These are phyloP conservation scores for Hansenula sp. DNA, from an alignment of 1,139 yeast species.

Conservation along the genomic window DNA sequence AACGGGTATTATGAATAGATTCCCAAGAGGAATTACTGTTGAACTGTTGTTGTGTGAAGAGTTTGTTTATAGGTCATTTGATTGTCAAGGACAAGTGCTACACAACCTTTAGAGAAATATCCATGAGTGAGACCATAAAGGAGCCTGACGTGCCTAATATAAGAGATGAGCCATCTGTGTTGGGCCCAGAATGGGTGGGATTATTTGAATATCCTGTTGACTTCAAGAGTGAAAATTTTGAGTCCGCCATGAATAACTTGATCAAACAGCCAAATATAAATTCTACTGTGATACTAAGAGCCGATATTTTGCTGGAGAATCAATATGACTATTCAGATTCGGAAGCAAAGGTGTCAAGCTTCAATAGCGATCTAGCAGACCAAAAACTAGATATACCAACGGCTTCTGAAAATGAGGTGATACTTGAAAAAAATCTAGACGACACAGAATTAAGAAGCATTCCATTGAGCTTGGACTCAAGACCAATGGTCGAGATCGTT, in stretches of 20 bases:
- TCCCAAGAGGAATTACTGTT: no score
- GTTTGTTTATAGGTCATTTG: no score
- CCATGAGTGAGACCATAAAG: background rate
- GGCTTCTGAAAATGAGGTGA: slow-evolving; percentile 26
- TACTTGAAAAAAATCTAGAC: slow-evolving; percentile 43
- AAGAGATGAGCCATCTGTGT: slow-evolving; percentile 18
- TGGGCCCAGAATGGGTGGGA: slow-evolving; percentile 70
- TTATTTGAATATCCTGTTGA: slow-evolving; percentile 33
- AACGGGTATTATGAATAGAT: no score
- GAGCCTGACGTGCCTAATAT: slow-evolving; percentile 6
- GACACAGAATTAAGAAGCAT: slow-evolving; percentile 51
- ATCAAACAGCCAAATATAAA: slow-evolving; percentile 87
- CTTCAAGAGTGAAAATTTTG: slow-evolving; percentile 51
- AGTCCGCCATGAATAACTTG: slow-evolving; percentile 74
- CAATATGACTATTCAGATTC: slow-evolving; percentile 32
- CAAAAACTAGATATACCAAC: slow-evolving; percentile 27
- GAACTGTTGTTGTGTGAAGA: no score
- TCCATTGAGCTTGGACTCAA: slow-evolving; percentile 36
- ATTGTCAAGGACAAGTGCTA: no score
- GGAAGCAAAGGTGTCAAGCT: slow-evolving; percentile 23
- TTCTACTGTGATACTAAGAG: slow-evolving; percentile 85
- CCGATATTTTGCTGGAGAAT: slow-evolving; percentile 70
- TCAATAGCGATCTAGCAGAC: slow-evolving; percentile 32
- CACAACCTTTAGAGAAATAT: no score
- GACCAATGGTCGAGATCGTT: slow-evolving; percentile 51